Conservation (phyloP, 2,329 filamentous ascomycete genomes). For the Microsporum canis region DNA sequence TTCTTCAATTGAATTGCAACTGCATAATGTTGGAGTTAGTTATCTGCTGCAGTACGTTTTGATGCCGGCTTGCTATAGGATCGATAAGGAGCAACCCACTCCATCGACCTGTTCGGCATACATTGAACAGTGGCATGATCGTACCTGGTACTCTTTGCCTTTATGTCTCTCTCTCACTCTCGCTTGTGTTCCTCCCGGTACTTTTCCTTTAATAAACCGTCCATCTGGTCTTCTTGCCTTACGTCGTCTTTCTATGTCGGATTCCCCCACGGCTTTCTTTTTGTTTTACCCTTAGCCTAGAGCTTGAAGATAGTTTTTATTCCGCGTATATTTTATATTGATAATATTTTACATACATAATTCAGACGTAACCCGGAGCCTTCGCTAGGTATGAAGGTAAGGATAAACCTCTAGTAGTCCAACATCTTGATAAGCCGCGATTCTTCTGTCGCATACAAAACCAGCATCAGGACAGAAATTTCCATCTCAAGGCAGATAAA, state of each 20-base stretch:
- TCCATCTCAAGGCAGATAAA: too few relatives aligned
- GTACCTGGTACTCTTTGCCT: background rate
- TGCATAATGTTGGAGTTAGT: background rate
- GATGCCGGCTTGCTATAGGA: background rate
- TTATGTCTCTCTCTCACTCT: background rate
- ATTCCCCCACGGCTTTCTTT: background rate
- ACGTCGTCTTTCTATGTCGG: background rate
- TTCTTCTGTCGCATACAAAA: too few relatives aligned
- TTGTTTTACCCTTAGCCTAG: background rate
- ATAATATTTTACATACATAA: background rate
- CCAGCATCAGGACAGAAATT: too few relatives aligned
- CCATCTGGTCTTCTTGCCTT: background rate
- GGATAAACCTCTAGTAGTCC: too few relatives aligned
- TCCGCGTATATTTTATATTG: background rate
- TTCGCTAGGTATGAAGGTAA: too few relatives aligned
- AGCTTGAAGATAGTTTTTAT: background rate
- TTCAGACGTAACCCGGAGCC: background rate
- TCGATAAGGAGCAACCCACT: background rate
- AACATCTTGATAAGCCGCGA: too few relatives aligned
- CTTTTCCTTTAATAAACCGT: background rate
- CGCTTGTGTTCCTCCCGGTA: background rate
- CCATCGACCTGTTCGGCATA: background rate
- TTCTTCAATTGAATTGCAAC: too few relatives aligned
- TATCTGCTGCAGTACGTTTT: background rate
- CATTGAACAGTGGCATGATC: background rate